Percentiles rank a stretch among this genome's conserved stretches.
These are phyloP conservation scores for Phytophthora fragariaefolia DNA, from an alignment of 352 stramenopile genomes.

Conservation along the genomic window DNA sequence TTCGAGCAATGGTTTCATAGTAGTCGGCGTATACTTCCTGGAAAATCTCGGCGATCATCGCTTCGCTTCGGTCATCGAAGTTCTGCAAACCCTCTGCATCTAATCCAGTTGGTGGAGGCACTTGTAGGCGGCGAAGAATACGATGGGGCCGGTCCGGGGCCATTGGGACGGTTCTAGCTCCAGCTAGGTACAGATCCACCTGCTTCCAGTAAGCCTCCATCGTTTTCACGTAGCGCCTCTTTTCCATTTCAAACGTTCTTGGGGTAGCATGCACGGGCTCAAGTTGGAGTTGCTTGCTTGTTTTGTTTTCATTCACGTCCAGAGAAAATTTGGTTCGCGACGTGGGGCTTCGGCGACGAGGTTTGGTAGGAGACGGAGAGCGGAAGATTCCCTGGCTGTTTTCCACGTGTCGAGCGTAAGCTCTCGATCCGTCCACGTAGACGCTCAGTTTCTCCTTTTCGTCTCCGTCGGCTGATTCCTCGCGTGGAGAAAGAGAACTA, in stretches of 20 bases:
- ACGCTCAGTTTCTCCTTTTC: slow-evolving; percentile 48
- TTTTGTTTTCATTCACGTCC: slow-evolving; percentile 41
- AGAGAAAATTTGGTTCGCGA: slow-evolving; percentile 48
- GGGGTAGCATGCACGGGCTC: slow-evolving; percentile 64
- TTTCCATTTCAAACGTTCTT: slow-evolving; percentile 82
- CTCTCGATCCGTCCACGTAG: slow-evolving; percentile 58
- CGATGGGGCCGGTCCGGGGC: slow-evolving; percentile 59
- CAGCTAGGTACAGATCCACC: slow-evolving; percentile 69
- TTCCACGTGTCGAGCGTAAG: slow-evolving; percentile 68
- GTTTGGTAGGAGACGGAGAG: slow-evolving; percentile 55
- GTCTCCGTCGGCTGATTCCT: slow-evolving; percentile 20
- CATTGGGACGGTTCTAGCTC: slow-evolving; percentile 67
- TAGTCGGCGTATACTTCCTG: slow-evolving; percentile 84
- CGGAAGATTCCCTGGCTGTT: slow-evolving; percentile 70
- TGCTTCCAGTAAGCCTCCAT: slow-evolving; percentile 87
- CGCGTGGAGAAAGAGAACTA: slow-evolving; percentile 13
- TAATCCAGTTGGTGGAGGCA: slow-evolving; percentile 61
- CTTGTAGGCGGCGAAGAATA: slow-evolving; percentile 74
- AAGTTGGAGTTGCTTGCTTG: slow-evolving; percentile 38
- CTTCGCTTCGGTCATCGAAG: slow-evolving; percentile 73
- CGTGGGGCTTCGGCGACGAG: slow-evolving; percentile 34
- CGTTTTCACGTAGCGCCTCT: slow-evolving; percentile 74
- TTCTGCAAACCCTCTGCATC: slow-evolving; percentile 47
- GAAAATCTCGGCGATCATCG: slow-evolving; percentile 75
- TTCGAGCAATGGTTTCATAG: slow-evolving; percentile 73